Conservation (phyloP, 116 monocot species). For the Trichopus zeylanicus region DNA sequence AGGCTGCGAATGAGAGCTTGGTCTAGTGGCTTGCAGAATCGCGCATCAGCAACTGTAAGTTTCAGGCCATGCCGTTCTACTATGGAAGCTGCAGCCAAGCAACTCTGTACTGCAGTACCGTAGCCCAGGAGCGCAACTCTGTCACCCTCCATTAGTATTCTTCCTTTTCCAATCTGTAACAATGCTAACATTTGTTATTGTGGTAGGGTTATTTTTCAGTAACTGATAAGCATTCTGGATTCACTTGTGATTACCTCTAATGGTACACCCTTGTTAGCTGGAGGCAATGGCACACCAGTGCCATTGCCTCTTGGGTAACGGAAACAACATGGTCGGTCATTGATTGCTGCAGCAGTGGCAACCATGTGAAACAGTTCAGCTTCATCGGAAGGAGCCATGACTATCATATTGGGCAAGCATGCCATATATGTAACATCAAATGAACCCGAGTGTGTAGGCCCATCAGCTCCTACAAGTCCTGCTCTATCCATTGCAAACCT, state of each 20-base stretch:
- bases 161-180: conserved; percentile 78
- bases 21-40: conserved; percentile 95
- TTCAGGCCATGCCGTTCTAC: conserved; percentile 48
- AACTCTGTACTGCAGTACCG: conserved; percentile 85
- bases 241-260: conserved; percentile 54
- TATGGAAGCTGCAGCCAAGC: conserved; percentile 61
- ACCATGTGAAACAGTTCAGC: conserved; percentile 97
- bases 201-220: not conserved
- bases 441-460: conserved; percentile 86
- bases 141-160: conserved; percentile 69
- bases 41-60: conserved; percentile 86
- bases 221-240: not conserved
- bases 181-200: not conserved
- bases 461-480: conserved; percentile 92
- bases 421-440: conserved; percentile 98
- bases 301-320: conserved; percentile 91
- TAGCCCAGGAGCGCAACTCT: conserved; percentile 85
- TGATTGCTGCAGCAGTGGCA: conserved; percentile 79
- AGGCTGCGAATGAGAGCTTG: conserved; percentile 61
- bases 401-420: conserved; percentile 91
- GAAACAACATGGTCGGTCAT: conserved; percentile 85
- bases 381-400: conserved; percentile 96
- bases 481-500: conserved; percentile 96
- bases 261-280: conserved; percentile 81
- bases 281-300: conserved; percentile 62